Conservation (phyloP, 257 asterid genomes). For the Capsicum chinense region DNA sequence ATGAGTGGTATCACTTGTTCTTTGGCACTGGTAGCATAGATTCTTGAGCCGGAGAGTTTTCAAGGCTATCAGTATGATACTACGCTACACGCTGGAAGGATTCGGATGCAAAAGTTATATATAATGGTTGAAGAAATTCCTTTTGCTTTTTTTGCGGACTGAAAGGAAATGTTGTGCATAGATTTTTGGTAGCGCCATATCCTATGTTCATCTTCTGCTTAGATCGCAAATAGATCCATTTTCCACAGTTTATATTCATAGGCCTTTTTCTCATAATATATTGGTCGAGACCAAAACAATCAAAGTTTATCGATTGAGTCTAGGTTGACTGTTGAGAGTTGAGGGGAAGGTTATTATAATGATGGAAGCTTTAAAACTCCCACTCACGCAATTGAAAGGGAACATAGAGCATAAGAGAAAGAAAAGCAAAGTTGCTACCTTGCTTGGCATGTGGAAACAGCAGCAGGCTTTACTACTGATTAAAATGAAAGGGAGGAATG, state of each 20-base stretch:
- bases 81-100: background rate
- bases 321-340: background rate
- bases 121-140: background rate
- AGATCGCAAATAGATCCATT: background rate
- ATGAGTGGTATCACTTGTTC: background rate
- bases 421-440: slow-evolving; percentile 10
- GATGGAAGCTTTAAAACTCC: slow-evolving; percentile 12
- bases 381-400: slow-evolving; percentile 1
- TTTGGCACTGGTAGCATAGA: background rate
- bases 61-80: background rate
- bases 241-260: slow-evolving; percentile 10
- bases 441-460: slow-evolving; percentile 1
- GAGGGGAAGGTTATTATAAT: background rate
- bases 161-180: background rate
- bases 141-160: slow-evolving; percentile 1
- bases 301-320: background rate
- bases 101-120: background rate
- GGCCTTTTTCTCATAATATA: background rate
- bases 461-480: background rate
- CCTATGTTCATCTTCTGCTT: slow-evolving; percentile 16
- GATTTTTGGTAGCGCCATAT: background rate
- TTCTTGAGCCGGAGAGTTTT: background rate
- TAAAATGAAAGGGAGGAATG: background rate
- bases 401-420: background rate
- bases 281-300: background rate